Conservation (phyloP, 2,329 filamentous ascomycete genomes). For the Akanthomyces dipterigenus region DNA sequence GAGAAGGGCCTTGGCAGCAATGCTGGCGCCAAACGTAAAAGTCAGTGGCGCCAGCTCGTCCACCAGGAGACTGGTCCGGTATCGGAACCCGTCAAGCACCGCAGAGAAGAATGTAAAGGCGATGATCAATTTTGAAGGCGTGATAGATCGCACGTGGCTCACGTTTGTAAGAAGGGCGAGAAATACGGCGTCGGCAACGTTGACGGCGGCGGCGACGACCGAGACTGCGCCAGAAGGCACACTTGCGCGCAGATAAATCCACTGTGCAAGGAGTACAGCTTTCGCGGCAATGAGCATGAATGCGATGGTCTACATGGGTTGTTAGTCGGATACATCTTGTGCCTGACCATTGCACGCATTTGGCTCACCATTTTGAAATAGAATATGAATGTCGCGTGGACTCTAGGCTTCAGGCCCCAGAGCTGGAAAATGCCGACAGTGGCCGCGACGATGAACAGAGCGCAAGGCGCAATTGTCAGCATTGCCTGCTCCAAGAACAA, state of each 20-base stretch:
- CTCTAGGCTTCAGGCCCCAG: not conserved
- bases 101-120: conserved; percentile 31
- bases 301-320: not conserved
- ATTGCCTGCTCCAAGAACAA: conserved; percentile 3
- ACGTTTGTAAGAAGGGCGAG: conserved; percentile 22
- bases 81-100: conserved; percentile 31
- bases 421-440: not conserved
- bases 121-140: conserved; percentile 33
- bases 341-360: not conserved
- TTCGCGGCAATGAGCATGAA: not conserved
- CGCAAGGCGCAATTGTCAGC: not conserved
- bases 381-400: not conserved
- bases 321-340: not conserved
- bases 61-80: conserved; percentile 32
- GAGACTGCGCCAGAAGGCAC: not conserved
- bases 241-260: not conserved
- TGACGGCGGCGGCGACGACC: conserved; percentile 20
- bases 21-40: conserved; percentile 21
- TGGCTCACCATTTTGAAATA: not conserved
- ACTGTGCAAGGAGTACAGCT: not conserved
- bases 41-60: conserved; percentile 12
- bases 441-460: not conserved
- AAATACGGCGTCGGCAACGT: conserved; percentile 20
- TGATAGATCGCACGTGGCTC: conserved; percentile 26
- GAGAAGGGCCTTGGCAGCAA: conserved; percentile 23